Evolutionary conservation across 2,329 filamentous ascomycete genomes (phyloP).

Genomic region (Colletotrichum chrysophilum): DNA sequence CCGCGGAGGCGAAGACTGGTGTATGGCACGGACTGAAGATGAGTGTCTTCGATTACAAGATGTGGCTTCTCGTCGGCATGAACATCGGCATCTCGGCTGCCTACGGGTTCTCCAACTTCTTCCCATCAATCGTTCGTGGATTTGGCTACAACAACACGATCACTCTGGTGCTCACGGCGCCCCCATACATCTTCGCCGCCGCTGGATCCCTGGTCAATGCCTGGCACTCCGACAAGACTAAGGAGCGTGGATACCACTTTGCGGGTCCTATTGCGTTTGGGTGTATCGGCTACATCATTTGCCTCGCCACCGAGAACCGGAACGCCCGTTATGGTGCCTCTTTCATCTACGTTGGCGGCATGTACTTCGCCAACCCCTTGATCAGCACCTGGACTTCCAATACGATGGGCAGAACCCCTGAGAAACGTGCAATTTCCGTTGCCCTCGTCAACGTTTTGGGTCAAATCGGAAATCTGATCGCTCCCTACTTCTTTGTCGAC

Average conservation of each 20-base stretch:
- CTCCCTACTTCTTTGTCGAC: constrained; percentile 30
- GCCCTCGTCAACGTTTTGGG: constrained; percentile 21
- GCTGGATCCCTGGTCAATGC: constrained; percentile 22
- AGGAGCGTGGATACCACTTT: constrained; percentile 27
- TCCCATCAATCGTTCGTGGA: constrained; percentile 25
- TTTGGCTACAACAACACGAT: constrained; percentile 25
- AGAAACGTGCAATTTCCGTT: constrained; percentile 29
- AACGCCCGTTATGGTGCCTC: constrained; percentile 22
- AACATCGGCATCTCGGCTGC: constrained; percentile 26
- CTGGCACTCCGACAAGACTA: constrained; percentile 24
- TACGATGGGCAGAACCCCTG: constrained; percentile 26
- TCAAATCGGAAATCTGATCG: constrained; percentile 27
- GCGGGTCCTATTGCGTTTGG: constrained; percentile 21
- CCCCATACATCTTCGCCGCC: constrained; percentile 27
- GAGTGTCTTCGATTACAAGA: constrained; percentile 26
- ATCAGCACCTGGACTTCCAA: constrained; percentile 24
- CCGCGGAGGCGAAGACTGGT: constrained; percentile 23
- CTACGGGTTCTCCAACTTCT: constrained; percentile 29
- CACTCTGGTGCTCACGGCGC: constrained; percentile 26
- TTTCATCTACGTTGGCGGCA: constrained; percentile 26
- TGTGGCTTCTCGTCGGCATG: constrained; percentile 27
- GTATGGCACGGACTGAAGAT: constrained; percentile 28
- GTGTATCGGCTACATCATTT: constrained; percentile 28
- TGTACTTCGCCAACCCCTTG: constrained; percentile 22
- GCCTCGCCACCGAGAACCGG: constrained; percentile 25